Evolutionary conservation across 352 stramenopile species (phyloP).

Genomic region (Pythium utonaiense): DNA sequence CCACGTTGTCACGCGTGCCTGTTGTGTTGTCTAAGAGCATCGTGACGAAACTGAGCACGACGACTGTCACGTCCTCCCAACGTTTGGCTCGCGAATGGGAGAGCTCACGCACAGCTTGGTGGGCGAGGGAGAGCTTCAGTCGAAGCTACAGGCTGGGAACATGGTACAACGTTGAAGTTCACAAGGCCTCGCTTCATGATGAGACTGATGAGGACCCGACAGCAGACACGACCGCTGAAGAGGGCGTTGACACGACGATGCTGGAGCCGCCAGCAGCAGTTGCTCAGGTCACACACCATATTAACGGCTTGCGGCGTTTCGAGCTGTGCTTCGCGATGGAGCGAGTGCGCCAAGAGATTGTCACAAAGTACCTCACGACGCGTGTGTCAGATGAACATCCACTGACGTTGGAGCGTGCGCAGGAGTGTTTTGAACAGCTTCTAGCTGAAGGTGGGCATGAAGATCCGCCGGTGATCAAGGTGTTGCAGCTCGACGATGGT

Average conservation of each 20-base stretch:
- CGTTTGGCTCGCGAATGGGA: conserved; percentile 49
- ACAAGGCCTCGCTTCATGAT: background rate
- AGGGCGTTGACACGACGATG: background rate
- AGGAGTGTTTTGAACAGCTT: conserved; percentile 25
- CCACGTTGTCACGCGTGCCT: conserved; percentile 40
- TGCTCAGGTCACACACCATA: conserved; percentile 18
- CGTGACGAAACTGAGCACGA: conserved; percentile 55
- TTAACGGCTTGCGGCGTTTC: conserved; percentile 42
- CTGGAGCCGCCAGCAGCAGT: conserved; percentile 9
- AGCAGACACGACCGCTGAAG: background rate
- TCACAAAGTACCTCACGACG: conserved; percentile 27
- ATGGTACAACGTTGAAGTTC: conserved; percentile 48
- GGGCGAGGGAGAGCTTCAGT: conserved; percentile 76
- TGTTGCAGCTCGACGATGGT: conserved; percentile 34
- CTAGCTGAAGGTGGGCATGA: background rate
- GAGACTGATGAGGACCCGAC: background rate
- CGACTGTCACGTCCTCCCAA: conserved; percentile 38
- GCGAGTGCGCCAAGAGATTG: conserved; percentile 57
- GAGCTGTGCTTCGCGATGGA: conserved; percentile 57
- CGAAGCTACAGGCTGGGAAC: conserved; percentile 67
- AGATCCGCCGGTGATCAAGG: conserved; percentile 25
- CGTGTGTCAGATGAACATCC: conserved; percentile 34
- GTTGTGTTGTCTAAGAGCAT: conserved; percentile 70
- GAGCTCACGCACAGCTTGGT: conserved; percentile 56
- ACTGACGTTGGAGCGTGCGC: conserved; percentile 24